Evolutionary conservation across 2,329 filamentous ascomycete species (phyloP), one percentile per base, ranked within the genome.

Genomic region (Monilinia fructigena): DNA sequence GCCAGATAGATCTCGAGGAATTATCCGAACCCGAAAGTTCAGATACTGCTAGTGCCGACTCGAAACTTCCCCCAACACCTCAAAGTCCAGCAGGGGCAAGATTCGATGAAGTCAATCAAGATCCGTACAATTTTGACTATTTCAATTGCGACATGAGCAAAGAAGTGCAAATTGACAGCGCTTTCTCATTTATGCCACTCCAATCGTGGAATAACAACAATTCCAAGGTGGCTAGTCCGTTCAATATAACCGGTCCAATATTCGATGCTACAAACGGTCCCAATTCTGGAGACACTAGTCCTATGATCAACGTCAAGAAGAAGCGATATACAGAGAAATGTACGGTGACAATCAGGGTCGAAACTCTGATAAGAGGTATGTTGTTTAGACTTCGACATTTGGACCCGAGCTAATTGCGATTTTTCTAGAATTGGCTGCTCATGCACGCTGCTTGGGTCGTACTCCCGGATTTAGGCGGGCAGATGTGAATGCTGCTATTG

Each of bases 1-100:
- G 84, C 11, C 82, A 89, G 59, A 77, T 90, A 28, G 81, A 84
- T 58, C 53, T 71, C 4, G 68, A 68, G 7, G 50, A 65, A 4
- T 64, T 73, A 11, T 42, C 61, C 2, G 71, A 70, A 16, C 62
- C 40, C 8, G 28, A 52, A 35, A 67, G 66, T 59, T 61, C 69
- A 14, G 42, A 10, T 10, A 67, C 48, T 31, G 67, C 40, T 12
- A 70, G 61, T 40, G 73, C 66, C 64, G 69, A 67, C 14, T 69
- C 60, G n/a, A 65, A 28, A 4, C 28, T 67, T 0, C 73, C 72
- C 4, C 59, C 48, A 18, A 74, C 72, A n/a, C 72, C 73, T 50
- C 52, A 63, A 47, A 74, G 70, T 65, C 68, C 67, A 14, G n/a
- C 63, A 14, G 63, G 67, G 2, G 65, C 55, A 7, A 53, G 63